phyloP scores from a whole-genome alignment of 371 early-diverging fungal genomes.

The Mucor circinelloides region DNA sequence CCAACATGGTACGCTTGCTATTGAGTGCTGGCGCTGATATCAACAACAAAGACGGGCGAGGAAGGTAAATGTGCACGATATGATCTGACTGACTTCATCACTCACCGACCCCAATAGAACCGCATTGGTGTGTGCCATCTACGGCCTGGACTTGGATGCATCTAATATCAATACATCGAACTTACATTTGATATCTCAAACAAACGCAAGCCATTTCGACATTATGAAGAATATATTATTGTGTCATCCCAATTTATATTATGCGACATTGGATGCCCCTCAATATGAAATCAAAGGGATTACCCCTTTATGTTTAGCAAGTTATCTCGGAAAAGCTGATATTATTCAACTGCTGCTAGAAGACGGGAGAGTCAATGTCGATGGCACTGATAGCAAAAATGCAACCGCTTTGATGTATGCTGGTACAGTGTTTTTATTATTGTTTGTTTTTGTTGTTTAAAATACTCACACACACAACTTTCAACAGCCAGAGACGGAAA shows the following conservation, averaged over 20 bases:
- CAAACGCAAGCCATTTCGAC: constrained; percentile 56
- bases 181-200: constrained; percentile 59
- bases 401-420: constrained; percentile 84
- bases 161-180: constrained; percentile 62
- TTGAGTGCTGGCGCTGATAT: constrained; percentile 69
- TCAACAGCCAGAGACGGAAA: constrained; percentile 71
- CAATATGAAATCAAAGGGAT: constrained; percentile 72
- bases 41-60: constrained; percentile 67
- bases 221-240: constrained; percentile 62
- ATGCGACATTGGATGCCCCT: constrained; percentile 62
- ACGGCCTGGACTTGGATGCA: constrained; percentile 59
- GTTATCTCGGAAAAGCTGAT: constrained; percentile 70
- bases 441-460: background rate
- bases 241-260: constrained; percentile 56
- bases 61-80: constrained; percentile 49
- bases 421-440: constrained; percentile 40
- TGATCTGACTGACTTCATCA: background rate
- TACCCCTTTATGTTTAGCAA: constrained; percentile 75
- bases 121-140: constrained; percentile 59
- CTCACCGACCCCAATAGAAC: constrained; percentile 36
- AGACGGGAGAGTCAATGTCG: constrained; percentile 67
- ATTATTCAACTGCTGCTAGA: constrained; percentile 64
- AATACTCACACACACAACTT: background rate
- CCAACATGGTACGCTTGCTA: constrained; percentile 59
- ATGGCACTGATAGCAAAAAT: constrained; percentile 70